Conservation (phyloP, 164 flowering plant genomes). For the Pachysandra terminalis region DNA sequence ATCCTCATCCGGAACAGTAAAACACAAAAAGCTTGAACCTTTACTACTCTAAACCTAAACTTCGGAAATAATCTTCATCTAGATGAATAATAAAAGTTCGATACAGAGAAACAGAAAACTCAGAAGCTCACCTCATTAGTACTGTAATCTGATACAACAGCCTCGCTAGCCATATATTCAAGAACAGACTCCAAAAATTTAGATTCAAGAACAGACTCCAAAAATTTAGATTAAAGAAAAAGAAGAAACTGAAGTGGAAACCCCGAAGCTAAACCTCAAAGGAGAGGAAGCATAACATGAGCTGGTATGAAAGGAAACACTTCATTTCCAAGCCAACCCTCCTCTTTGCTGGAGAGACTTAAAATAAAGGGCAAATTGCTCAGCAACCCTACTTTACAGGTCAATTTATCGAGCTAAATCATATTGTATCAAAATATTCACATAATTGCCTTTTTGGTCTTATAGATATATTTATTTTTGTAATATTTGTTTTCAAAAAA, state of each 20-base stretch:
- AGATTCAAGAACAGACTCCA: background rate
- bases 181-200: background rate
- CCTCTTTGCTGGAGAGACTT: no score
- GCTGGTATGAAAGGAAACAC: slow-evolving; percentile 8
- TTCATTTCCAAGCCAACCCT: background rate
- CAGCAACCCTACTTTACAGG: no score
- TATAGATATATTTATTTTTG: no score
- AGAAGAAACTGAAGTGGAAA: background rate
- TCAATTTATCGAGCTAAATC: no score
- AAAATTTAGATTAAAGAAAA: background rate
- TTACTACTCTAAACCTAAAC: background rate
- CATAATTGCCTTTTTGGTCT: no score
- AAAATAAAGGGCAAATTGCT: no score
- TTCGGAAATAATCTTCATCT: background rate
- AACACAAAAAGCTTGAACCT: background rate
- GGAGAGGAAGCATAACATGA: background rate
- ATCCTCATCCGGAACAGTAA: background rate
- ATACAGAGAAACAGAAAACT: background rate
- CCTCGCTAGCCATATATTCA: slow-evolving; percentile 19
- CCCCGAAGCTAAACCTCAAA: background rate
- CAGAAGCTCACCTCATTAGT: slow-evolving; percentile 7
- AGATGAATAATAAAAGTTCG: no score
- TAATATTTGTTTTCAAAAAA: no score
- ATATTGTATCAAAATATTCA: no score
- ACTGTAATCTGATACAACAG: slow-evolving; percentile 3